phyloP scores from a whole-genome alignment of 73 alveolate species.

The Symbiodinium pilosum region DNA sequence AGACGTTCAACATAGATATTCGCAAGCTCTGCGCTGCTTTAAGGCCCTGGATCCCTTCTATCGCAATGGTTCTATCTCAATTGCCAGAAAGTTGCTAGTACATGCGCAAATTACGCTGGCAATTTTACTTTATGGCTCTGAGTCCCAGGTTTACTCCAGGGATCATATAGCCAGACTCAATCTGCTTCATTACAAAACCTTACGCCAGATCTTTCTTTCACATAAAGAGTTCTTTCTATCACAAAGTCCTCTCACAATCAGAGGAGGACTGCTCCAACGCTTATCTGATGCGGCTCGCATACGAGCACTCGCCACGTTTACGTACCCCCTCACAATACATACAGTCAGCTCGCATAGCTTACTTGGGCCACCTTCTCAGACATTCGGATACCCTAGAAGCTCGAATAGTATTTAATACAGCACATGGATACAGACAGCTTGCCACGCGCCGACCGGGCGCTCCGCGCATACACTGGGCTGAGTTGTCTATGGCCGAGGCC shows the following conservation, averaged over 20 bases:
- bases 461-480: no score
- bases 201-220: no score
- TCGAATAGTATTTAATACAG: no score
- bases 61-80: not conserved
- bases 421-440: no score
- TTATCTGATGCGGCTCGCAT: not conserved
- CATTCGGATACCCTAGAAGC: not conserved
- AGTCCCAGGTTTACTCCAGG: no score
- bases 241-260: not conserved
- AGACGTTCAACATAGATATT: not conserved
- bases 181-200: no score
- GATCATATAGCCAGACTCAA: no score
- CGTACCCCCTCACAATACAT: not conserved
- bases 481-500: no score
- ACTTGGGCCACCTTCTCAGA: not conserved
- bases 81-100: not conserved
- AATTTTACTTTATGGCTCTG: not conserved
- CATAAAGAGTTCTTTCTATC: not conserved
- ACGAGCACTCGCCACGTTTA: not conserved
- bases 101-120: not conserved
- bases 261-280: not conserved
- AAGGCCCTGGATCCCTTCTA: not conserved
- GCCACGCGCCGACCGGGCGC: no score
- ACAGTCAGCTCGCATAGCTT: not conserved
- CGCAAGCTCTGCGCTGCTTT: not conserved